Evolutionary conservation across 306 rosid genomes (phyloP).

Genomic region (Acacia confusa): DNA sequence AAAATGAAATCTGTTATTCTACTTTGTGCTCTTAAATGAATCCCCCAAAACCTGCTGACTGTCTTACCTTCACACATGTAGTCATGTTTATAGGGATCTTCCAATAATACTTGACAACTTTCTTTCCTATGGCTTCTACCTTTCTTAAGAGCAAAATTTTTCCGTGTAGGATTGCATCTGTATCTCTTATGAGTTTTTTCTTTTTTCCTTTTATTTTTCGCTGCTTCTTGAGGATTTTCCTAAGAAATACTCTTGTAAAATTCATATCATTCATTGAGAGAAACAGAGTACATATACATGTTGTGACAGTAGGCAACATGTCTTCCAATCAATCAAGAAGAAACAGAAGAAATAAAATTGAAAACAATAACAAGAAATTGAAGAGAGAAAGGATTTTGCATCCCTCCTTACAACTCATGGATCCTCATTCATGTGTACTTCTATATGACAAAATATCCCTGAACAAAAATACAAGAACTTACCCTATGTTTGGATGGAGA

Average conservation of each 20-base stretch:
- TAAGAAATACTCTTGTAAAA: neutral
- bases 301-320: neutral
- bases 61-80: constrained; percentile 4
- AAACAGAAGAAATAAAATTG: neutral
- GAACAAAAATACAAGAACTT: neutral
- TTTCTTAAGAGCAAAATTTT: neutral
- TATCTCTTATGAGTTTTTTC: neutral
- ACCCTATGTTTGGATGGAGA: too few relatives aligned
- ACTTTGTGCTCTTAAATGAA: too few relatives aligned
- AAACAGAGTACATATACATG: neutral
- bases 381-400: neutral
- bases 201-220: neutral
- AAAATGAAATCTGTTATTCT: too few relatives aligned
- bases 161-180: constrained; percentile 5
- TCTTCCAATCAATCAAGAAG: neutral
- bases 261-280: neutral
- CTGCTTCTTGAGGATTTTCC: neutral
- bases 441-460: too few relatives aligned
- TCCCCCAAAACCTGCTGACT: too few relatives aligned
- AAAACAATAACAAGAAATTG: neutral
- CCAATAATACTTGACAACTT: neutral
- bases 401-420: neutral
- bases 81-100: constrained; percentile 15
- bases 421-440: too few relatives aligned
- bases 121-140: constrained; percentile 2